Evolutionary conservation across 2,329 filamentous ascomycete genomes (phyloP).

Genomic region (Monilinia polystroma): DNA sequence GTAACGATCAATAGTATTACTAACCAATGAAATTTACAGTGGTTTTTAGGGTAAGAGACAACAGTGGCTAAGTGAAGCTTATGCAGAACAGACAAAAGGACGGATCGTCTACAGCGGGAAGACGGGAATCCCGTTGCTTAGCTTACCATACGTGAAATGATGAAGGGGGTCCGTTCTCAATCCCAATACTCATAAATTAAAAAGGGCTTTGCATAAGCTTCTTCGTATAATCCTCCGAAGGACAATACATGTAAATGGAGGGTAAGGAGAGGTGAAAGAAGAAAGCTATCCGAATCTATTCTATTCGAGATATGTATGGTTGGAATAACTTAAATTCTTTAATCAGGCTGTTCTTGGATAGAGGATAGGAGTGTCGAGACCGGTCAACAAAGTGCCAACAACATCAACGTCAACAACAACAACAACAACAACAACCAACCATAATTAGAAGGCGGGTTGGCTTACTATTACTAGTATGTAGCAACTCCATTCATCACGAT

Average conservation of each 20-base stretch:
- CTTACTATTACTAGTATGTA: neutral
- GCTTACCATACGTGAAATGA: conserved; percentile 23
- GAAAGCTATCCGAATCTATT: neutral
- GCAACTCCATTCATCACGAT: neutral
- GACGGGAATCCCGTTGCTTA: conserved; percentile 29
- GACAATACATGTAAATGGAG: neutral
- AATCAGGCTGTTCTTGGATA: conserved; percentile 7
- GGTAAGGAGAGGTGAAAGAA: neutral
- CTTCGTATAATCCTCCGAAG: conserved; percentile 20
- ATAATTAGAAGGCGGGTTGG: neutral
- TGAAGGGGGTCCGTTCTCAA: conserved; percentile 23
- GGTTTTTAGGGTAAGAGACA: neutral
- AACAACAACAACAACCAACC: neutral
- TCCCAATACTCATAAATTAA: conserved; percentile 6
- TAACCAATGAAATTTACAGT: neutral
- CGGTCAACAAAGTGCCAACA: conserved; percentile 1
- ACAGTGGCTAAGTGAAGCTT: conserved; percentile 4
- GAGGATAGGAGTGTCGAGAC: neutral
- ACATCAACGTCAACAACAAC: neutral
- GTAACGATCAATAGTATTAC: neutral
- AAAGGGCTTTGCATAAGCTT: conserved; percentile 10
- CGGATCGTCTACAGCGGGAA: conserved; percentile 18
- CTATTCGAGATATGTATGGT: conserved; percentile 6
- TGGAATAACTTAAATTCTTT: neutral
- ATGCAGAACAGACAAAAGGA: conserved; percentile 16